Evolutionary conservation across 345 rosid species (phyloP), one percentile per base, ranked within the genome.

Genomic region (Barbarea vulgaris): DNA sequence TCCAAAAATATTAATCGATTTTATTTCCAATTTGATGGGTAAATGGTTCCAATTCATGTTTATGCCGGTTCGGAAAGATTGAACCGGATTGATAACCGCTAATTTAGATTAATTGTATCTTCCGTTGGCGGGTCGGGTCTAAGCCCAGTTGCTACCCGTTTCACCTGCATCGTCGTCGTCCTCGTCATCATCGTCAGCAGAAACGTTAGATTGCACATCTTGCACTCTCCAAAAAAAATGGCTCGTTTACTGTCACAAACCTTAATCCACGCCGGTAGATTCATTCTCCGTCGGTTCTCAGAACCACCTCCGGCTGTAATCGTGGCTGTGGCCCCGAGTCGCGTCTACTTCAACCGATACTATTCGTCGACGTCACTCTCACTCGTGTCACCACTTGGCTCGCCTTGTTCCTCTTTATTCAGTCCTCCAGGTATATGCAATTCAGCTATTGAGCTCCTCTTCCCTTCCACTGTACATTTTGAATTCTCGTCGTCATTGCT

Each of bases 331-430:
- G 1, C 54, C 0, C 47, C 56, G 13, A 75, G 18, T 64, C 71
- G 76, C 60, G 42, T 64, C 46, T 34, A 18, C 71, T 77, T 77
- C n/a, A 66, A 64, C 17, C 72, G 67, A 34, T 47, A 64, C 72
- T 70, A 62, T 48, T 77, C 80, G 21, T 46, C 72, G 3, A 64
- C 64, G 19, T 47, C 75, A 9, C 8, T 33, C 10, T 64, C 72
- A 0, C 39, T 47, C 18, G 37, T 70, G 28, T 64, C 80, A 56
- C 61, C 53, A 25, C 61, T 52, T 61, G 24, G 48, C 15, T 60
- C 37, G 2, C 18, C 24, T 0, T 44, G 7, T 42, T 69, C 70
- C 31, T 69, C 50, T 64, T 4, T 47, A 12, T 34, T 34, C 24
- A 36, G 4, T 10, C 22, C 36, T 54, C 6, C 15, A 77, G 80